Evolutionary conservation across 495 filamentous ascomycete species (phyloP), one percentile per base, ranked within the genome.

Genomic region (Hypoxylon rickii): DNA sequence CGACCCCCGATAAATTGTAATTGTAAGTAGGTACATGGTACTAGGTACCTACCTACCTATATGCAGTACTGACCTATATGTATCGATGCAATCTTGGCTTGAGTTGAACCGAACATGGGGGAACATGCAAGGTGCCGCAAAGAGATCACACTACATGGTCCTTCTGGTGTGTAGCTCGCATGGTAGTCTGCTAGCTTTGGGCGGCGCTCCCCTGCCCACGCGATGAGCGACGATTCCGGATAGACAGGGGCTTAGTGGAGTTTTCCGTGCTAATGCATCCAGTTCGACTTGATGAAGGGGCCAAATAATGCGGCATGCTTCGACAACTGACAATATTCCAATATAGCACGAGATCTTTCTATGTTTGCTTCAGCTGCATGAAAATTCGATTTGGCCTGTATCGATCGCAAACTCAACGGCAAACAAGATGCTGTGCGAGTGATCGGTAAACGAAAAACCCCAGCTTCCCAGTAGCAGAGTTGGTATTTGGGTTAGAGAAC

Each of bases 101-200:
- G 59, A 52, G 48, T 62, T 26, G 47, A 63, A 31, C 42, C 39
- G 53, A 46, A 44, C 53, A 63, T 63, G 59, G 59, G 49, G 49
- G 59, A 57, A 63, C 39, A 52, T 63, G 59, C 59, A 63, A 63
- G 59, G 59, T 63, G 59, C 59, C 59, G 59, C 48, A 63, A 63
- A 63, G 59, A 62, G 58, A 62, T 56, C 58, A 62, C 43, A 54
- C 53, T 54, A 58, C 37, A 57, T n/a, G n/a, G n/a, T n/a, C n/a
- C 11, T 5, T 31, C 5, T 36, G n/a, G 26, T 49, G 44, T 20
- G 43, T 50, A 58, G 52, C 53, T 44, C 52, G 53, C 59, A 63
- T 63, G 49, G 41, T 31, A 49, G 58, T 44, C 32, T 48, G 43
- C 32, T 42, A 56, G 43, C 29, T 52, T 41, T 42, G 21, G 37